phyloP scores from a whole-genome alignment of 768 basidiomycete genomes.

The Mycena floridula region DNA sequence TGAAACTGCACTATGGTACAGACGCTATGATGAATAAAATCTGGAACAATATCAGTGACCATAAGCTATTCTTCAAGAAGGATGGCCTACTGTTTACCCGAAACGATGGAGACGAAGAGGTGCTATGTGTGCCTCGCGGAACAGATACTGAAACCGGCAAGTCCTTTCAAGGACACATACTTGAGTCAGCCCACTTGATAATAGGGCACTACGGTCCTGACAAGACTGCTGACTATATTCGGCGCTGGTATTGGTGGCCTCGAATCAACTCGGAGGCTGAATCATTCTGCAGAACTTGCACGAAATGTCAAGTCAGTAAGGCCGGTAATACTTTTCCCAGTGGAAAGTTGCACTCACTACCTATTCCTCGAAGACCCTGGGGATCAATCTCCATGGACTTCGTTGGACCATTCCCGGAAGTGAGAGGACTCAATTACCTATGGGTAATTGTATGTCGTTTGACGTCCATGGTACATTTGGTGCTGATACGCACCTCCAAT shows the following conservation, averaged over 20 bases:
- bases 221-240: slow-evolving; percentile 20
- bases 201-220: slow-evolving; percentile 20
- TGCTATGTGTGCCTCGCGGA: slow-evolving; percentile 1
- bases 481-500: slow-evolving; percentile 5
- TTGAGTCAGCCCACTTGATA: slow-evolving; percentile 1
- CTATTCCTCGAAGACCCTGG: slow-evolving; percentile 15
- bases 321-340: slow-evolving; percentile 1
- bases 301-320: slow-evolving; percentile 10
- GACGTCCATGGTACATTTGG: slow-evolving; percentile 3
- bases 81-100: not conserved
- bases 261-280: slow-evolving; percentile 4
- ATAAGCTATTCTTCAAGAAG: not conserved
- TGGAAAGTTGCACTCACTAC: slow-evolving; percentile 12
- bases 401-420: slow-evolving; percentile 2
- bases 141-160: not conserved
- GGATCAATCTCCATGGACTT: slow-evolving; percentile 19
- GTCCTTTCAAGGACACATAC: not conserved
- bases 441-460: slow-evolving; percentile 13
- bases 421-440: slow-evolving; percentile 11
- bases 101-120: slow-evolving; percentile 1
- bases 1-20: not conserved
- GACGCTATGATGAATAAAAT: not conserved
- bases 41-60: not conserved
- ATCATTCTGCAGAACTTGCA: slow-evolving; percentile 9
- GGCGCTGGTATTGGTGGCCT: slow-evolving; percentile 15